These are phyloP conservation scores for Cucumis hystrix DNA, from an alignment of 306 rosid species.

Conservation along the genomic window DNA sequence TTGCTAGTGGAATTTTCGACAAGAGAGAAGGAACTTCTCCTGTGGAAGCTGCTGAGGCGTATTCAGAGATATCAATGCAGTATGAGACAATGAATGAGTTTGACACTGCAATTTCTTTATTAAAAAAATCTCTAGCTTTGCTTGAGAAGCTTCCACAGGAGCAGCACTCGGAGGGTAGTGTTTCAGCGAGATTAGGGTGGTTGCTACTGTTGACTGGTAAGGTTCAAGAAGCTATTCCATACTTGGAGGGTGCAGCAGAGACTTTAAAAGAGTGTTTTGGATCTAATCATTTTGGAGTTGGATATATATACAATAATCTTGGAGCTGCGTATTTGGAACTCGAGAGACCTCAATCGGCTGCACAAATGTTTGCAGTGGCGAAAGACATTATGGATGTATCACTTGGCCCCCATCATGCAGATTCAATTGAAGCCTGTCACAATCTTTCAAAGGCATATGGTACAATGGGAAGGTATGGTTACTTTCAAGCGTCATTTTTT, in stretches of 20 bases:
- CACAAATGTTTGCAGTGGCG: constrained; percentile 85
- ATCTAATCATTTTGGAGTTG: constrained; percentile 90
- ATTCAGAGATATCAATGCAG: constrained; percentile 75
- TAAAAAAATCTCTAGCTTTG: constrained; percentile 57
- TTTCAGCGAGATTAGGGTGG: constrained; percentile 91
- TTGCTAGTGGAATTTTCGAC: constrained; percentile 68
- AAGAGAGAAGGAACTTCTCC: constrained; percentile 49
- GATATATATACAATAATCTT: constrained; percentile 83
- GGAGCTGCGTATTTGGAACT: constrained; percentile 93
- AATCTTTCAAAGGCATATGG: constrained; percentile 88
- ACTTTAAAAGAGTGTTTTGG: constrained; percentile 84
- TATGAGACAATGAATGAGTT: constrained; percentile 86
- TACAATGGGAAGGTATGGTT: constrained; percentile 55
- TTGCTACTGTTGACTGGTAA: constrained; percentile 70
- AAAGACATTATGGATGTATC: constrained; percentile 90
- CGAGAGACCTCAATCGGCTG: constrained; percentile 90
- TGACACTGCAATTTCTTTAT: constrained; percentile 71
- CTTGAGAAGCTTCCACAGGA: constrained; percentile 86
- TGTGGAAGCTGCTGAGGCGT: constrained; percentile 73
- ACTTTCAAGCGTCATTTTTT: constrained; percentile 3
- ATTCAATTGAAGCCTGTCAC: constrained; percentile 82
- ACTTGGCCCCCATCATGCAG: constrained; percentile 84
- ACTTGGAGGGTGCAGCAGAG: constrained; percentile 83
- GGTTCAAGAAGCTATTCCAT: constrained; percentile 79
- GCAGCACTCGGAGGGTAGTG: constrained; percentile 83